Evolutionary conservation across 306 rosid species (phyloP), one percentile per base, ranked within the genome.

Genomic region (Dicorynia guianensis): DNA sequence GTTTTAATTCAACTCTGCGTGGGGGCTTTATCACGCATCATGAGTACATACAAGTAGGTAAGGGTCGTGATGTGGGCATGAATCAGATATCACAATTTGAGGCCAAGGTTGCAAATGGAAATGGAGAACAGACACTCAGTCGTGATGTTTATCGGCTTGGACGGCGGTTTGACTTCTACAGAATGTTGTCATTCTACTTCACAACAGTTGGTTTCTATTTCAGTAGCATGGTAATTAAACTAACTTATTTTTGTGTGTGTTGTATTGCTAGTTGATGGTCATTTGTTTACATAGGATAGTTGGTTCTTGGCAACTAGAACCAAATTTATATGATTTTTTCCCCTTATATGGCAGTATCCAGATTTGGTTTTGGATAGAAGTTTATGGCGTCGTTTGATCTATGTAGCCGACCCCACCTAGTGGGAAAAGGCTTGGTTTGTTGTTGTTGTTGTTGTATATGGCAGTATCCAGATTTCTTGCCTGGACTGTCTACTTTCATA

Each of bases 111-210:
- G 96, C 99, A 63, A 95, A 89, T 84, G 99, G 99, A 85, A 95
- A 95, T 82, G 99, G 97, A 85, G 99, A 95, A 80, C 97, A 95
- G 74, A 87, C 99, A 52, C 97, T 95, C 58, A 86, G 99, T 81
- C 97, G 99, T 36, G 99, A 95, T 85, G 99, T 92, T 77, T 95
- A 92, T 70, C 84, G 99, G 64, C 99, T 95, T 76, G 99, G 99
- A 46, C 90, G 93, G 36, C 92, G 93, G 38, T 95, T 95, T 78
- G 99, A 92, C 79, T 95, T 95, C 93, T 95, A 60, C 67, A 89
- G 99, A 73, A 95, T 92, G 98, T 63, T 95, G 79, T 95, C 99
- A 0, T 95, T 92, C 89, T 95, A 95, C 91, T 92, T 95, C 89
- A 92, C 99, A 48, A 92, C 99, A 73, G 96, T 95, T 75, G 99